Percentiles rank a stretch among this genome's conserved stretches.
These are phyloP conservation scores for Suhomyces emberorum DNA, from an alignment of 805 yeast species.

Conservation along the genomic window DNA sequence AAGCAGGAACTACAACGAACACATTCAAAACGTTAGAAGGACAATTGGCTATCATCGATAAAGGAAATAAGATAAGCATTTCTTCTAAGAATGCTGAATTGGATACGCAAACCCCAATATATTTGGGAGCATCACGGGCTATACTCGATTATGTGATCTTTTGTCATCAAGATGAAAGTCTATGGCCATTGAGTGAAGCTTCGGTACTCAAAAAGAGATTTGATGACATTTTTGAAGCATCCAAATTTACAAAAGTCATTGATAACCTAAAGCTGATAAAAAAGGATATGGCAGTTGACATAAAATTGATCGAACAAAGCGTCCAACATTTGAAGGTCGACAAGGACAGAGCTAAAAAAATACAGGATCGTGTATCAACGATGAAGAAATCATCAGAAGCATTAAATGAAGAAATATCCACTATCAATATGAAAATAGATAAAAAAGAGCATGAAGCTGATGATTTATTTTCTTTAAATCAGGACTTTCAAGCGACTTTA, in stretches of 20 bases:
- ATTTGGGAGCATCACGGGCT: conserved; percentile 84
- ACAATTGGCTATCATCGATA: conserved; percentile 63
- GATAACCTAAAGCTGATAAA: conserved; percentile 72
- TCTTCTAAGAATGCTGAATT: conserved; percentile 82
- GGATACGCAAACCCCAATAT: conserved; percentile 70
- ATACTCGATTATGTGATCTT: conserved; percentile 89
- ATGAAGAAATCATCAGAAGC: conserved; percentile 43
- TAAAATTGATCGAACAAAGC: conserved; percentile 71
- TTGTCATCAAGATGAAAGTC: conserved; percentile 95
- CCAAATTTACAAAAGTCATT: conserved; percentile 85
- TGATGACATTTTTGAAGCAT: conserved; percentile 95
- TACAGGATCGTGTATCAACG: conserved; percentile 44
- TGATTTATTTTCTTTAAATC: conserved; percentile 67
- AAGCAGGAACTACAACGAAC: conserved; percentile 34
- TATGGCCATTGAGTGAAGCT: conserved; percentile 97
- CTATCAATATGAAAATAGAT: conserved; percentile 48
- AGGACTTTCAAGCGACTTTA: conserved; percentile 71
- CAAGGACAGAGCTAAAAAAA: conserved; percentile 63
- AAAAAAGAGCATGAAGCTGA: conserved; percentile 56
- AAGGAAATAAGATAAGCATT: conserved; percentile 68
- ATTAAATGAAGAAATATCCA: conserved; percentile 46
- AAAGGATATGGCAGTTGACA: conserved; percentile 74
- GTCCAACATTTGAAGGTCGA: conserved; percentile 76
- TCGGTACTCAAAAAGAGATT: conserved; percentile 83
- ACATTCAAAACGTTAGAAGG: conserved; percentile 92